A percentile compares a stretch with the other conserved stretches of the same genome.
These are phyloP conservation scores for Leccinum solheimii DNA, from an alignment of 1,284 basidiomycete genomes.

Conservation along the genomic window DNA sequence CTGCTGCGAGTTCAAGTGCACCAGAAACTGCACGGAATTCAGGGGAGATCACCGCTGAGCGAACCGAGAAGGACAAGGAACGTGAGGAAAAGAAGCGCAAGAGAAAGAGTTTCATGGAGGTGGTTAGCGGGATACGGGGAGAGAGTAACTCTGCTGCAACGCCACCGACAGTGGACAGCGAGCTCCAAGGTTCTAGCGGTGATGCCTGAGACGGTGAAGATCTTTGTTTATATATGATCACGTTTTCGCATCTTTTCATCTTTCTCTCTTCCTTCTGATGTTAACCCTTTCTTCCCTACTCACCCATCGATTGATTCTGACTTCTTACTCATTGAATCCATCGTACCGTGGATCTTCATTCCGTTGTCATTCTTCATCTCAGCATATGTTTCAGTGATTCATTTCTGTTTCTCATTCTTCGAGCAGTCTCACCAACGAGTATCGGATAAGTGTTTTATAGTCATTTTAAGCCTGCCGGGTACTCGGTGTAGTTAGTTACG, in stretches of 20 bases:
- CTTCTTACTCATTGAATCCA: conserved; percentile 13
- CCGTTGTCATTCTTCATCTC: conserved; percentile 10
- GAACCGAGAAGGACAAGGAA: conserved; percentile 49
- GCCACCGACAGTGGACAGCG: conserved; percentile 18
- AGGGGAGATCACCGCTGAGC: conserved; percentile 52
- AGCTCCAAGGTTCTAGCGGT: conserved; percentile 14
- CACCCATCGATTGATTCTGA: conserved; percentile 12
- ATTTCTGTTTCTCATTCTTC: conserved; percentile 1
- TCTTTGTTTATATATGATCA: conserved; percentile 6
- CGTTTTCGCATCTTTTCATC: conserved; percentile 10
- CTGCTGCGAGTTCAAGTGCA: conserved; percentile 32
- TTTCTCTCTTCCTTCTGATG: neutral
- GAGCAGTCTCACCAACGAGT: conserved; percentile 7
- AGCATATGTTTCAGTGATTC: conserved; percentile 16
- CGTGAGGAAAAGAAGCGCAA: conserved; percentile 54
- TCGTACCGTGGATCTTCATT: conserved; percentile 20
- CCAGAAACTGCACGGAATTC: conserved; percentile 37
- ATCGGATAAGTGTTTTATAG: conserved; percentile 30
- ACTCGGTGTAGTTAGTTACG: conserved; percentile 28
- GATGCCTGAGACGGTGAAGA: conserved; percentile 13
- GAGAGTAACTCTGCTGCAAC: conserved; percentile 14
- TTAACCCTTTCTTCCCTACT: conserved; percentile 7
- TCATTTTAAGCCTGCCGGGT: conserved; percentile 12
- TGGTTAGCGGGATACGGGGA: conserved; percentile 28
- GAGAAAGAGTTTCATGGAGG: conserved; percentile 41